phyloP scores from a whole-genome alignment of 495 filamentous ascomycete species.

The Aspergillus heteromorphus region DNA sequence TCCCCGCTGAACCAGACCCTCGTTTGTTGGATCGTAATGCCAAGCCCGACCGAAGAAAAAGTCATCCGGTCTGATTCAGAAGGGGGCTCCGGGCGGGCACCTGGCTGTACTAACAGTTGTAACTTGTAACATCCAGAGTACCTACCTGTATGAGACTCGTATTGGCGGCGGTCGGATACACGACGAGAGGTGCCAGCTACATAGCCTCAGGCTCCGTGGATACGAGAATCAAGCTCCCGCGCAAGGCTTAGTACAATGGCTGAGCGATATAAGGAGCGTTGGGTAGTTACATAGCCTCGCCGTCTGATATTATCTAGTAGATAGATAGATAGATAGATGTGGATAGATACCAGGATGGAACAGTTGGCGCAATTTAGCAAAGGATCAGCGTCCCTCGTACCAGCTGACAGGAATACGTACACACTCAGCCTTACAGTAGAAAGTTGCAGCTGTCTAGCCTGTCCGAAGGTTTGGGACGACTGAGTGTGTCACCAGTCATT shows the following conservation, averaged over 20 bases:
- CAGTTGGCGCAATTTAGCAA: too few relatives aligned
- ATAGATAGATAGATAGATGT: not conserved
- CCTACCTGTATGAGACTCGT: not conserved
- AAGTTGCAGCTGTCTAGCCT: too few relatives aligned
- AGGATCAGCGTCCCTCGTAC: too few relatives aligned
- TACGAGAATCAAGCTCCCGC: not conserved
- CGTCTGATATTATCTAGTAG: not conserved
- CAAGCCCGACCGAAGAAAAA: not conserved
- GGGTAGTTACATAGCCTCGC: not conserved
- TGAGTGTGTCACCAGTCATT: not conserved
- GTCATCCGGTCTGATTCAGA: not conserved
- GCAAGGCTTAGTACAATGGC: not conserved
- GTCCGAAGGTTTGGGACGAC: too few relatives aligned
- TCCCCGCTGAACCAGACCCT: not conserved
- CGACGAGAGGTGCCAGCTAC: not conserved
- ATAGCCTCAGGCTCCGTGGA: not conserved
- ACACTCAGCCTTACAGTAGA: too few relatives aligned
- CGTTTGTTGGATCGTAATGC: not conserved
- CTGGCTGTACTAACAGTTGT: too few relatives aligned
- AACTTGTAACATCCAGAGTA: too few relatives aligned
- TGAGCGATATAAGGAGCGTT: not conserved
- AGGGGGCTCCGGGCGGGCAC: too few relatives aligned
- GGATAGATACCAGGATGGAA: too few relatives aligned
- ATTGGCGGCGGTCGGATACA: not conserved
- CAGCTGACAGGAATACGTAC: not conserved